Conservation (phyloP, 768 basidiomycete genomes). For the Leccinum longicurvipes region DNA sequence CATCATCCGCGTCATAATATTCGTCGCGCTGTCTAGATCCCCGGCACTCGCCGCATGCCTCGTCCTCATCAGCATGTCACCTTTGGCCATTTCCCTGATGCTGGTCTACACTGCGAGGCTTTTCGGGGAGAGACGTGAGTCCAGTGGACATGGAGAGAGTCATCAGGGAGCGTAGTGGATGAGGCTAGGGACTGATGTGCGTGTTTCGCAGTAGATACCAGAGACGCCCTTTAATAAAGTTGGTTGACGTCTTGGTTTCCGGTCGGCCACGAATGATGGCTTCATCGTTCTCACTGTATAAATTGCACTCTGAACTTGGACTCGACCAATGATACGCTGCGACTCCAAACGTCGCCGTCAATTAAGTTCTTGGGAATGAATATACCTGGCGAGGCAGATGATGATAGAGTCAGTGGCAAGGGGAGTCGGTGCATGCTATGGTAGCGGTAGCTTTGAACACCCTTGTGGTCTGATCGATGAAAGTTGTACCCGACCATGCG, state of each 20-base stretch:
- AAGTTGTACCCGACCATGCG: too few species aligned
- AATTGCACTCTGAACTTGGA: not conserved
- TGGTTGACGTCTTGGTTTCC: not conserved
- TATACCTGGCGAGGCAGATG: not conserved
- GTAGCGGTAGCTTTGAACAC: not conserved
- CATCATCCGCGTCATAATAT: constrained; percentile 14
- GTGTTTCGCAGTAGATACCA: not conserved
- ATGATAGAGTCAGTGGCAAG: not conserved
- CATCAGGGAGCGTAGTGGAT: not conserved
- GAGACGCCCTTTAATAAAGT: not conserved
- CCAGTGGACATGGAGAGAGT: not conserved
- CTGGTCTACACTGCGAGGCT: not conserved
- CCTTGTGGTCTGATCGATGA: not conserved
- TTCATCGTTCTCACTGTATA: not conserved
- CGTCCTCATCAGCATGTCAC: constrained; percentile 9
- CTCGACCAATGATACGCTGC: not conserved
- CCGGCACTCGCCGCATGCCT: constrained; percentile 12
- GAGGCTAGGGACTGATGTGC: not conserved
- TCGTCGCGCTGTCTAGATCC: constrained; percentile 11
- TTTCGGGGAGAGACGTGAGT: not conserved
- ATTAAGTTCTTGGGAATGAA: not conserved
- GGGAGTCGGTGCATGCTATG: not conserved
- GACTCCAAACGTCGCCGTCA: not conserved
- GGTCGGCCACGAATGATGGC: not conserved
- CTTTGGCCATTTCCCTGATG: constrained; percentile 1